A percentile compares a stretch with the other conserved stretches of the same genome.
Conservation (phyloP, 2,329 filamentous ascomycete genomes). For the Penicillium verrucosum region DNA sequence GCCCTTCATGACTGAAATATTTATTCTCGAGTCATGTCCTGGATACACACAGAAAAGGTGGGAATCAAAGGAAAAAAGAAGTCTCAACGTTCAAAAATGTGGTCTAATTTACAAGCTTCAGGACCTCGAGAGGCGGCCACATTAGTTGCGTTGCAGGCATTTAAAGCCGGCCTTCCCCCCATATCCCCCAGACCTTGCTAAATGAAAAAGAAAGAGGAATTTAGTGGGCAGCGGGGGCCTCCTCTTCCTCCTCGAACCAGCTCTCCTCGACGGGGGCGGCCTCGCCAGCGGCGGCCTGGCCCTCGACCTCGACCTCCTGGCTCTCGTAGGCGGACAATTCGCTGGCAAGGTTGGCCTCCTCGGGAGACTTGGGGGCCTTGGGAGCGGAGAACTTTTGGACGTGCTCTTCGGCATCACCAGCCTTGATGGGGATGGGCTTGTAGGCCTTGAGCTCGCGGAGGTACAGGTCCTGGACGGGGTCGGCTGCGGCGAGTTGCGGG, state of each 20-base stretch:
- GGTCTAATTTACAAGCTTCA: constrained; percentile 31
- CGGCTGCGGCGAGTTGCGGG: constrained; percentile 59
- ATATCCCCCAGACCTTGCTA: constrained; percentile 30
- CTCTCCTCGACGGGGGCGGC: constrained; percentile 61
- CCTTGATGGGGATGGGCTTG: constrained; percentile 81
- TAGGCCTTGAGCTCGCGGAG: constrained; percentile 93
- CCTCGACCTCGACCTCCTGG: constrained; percentile 92
- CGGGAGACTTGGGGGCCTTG: constrained; percentile 79
- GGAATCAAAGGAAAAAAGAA: constrained; percentile 19
- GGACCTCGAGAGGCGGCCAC: constrained; percentile 25
- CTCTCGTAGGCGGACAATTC: constrained; percentile 92
- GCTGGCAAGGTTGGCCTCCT: constrained; percentile 88
- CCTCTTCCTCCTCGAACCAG: constrained; percentile 78
- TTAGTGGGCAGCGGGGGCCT: constrained; percentile 46
- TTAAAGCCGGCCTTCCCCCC: constrained; percentile 22
- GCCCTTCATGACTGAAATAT: neutral
- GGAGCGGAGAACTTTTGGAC: constrained; percentile 84
- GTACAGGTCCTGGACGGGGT: constrained; percentile 97
- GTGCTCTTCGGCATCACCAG: constrained; percentile 81
- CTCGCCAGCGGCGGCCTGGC: constrained; percentile 64
- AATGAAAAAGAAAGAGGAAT: constrained; percentile 24
- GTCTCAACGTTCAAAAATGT: constrained; percentile 23
- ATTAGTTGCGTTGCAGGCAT: constrained; percentile 20
- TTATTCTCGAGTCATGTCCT: neutral
- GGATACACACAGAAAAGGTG: neutral